Percentiles rank a stretch among this genome's conserved stretches.
Evolutionary conservation across 179 eudicot genomes (phyloP).

Genomic region (Beta corolliflora): DNA sequence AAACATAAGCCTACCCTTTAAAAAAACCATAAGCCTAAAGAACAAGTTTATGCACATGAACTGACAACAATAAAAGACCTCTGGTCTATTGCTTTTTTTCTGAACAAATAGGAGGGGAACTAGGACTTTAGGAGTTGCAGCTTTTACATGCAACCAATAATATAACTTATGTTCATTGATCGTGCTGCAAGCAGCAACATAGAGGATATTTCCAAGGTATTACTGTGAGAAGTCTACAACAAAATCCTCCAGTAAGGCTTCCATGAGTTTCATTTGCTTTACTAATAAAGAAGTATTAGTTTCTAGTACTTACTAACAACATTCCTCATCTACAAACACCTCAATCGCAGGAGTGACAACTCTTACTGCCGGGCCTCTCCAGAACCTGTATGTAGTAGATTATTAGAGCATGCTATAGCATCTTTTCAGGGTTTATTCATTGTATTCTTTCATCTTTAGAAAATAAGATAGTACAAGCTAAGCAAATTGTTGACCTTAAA

Average conservation of each 20-base stretch:
- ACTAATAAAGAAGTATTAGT: not conserved
- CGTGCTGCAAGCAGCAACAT: not conserved
- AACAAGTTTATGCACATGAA: not conserved
- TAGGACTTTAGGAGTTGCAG: not conserved
- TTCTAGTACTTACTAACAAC: slow-evolving; percentile 55
- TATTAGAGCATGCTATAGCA: slow-evolving; percentile 7
- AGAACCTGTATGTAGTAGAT: slow-evolving; percentile 57
- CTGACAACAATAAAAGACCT: not conserved
- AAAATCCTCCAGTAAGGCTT: not conserved
- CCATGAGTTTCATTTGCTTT: not conserved
- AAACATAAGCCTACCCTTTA: not conserved
- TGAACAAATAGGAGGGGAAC: not conserved
- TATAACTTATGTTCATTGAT: not conserved
- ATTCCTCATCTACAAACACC: slow-evolving; percentile 84
- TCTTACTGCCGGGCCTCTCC: slow-evolving; percentile 46
- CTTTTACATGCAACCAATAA: not conserved
- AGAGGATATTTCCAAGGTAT: not conserved
- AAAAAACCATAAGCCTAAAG: too few species aligned
- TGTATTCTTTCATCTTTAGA: not conserved
- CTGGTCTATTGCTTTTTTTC: not conserved
- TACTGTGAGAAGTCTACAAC: not conserved
- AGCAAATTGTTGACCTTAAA: slow-evolving; percentile 50
- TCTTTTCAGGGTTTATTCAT: not conserved
- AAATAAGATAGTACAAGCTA: not conserved
- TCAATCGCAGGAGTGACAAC: slow-evolving; percentile 56